Evolutionary conservation across 148 eudicot genomes (phyloP), one percentile per base, ranked within the genome.

Genomic region (Limonium bicolor): DNA sequence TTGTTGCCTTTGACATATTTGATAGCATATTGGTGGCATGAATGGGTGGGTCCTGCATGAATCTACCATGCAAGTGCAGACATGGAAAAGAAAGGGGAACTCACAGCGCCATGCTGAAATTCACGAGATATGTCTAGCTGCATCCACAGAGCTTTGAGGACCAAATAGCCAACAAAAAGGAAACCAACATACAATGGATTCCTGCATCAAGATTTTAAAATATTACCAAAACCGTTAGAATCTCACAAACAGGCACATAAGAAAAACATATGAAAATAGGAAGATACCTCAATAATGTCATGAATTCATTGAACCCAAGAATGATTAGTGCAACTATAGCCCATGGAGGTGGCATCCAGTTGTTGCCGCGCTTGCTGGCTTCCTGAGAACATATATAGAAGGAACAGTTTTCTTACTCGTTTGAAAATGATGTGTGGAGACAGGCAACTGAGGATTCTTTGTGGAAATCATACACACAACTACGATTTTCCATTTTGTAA

Each of bases 321-420:
- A 92, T 49, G 27, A 78, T 25, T 64, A 92, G 31, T 28, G 95
- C 99, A 51, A 67, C 74, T 34, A 92, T 81, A 19, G 99, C 99
- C 99, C 99, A 92, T 54, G 99, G 95, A 65, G 99, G 99, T 48
- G 99, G 99, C 68, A 92, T 26, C 95, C 95, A 85, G 60, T 78
- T 92, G 78, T 82, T 92, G 62, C 50, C 68, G 41, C 95, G 78
- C 74, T 55, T 81, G 71, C 78, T 92, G 42, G 99, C 99, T 61
- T 85, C 99, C 99, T 92, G 76, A 46, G 20, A 71, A 57, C 29
- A 42, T 5, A n/a, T 39, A 55, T 11, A 58, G 2, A 27, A 20
- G 8, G 19, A 13, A 4, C 16, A 10, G 12, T 13, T 11, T 35
- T 10, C 15, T 10, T 35, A 35, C 16, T n/a, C 7, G 36, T 15